phyloP scores from a whole-genome alignment of 1,284 basidiomycete species.

The Tilletia setariae region DNA sequence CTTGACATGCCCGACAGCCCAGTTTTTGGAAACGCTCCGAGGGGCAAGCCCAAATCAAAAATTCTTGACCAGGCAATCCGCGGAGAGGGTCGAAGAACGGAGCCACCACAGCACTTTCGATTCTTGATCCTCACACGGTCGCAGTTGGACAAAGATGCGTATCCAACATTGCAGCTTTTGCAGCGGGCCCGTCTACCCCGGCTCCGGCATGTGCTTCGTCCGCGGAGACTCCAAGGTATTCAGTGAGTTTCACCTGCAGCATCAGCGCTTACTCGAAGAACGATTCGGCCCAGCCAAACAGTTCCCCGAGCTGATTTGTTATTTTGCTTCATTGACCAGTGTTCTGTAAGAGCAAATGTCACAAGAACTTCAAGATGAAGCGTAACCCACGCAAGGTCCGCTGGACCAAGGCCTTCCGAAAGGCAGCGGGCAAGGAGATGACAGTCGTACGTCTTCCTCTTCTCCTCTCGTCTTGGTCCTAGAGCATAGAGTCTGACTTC shows the following conservation, averaged over 20 bases:
- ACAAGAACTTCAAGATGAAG: constrained; percentile 78
- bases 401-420: constrained; percentile 99
- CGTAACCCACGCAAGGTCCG: constrained; percentile 97
- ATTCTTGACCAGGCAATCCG: too few species aligned
- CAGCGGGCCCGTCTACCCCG: constrained; percentile 89
- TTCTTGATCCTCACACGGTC: too few species aligned
- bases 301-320: too few species aligned
- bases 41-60: too few species aligned
- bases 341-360: constrained; percentile 54
- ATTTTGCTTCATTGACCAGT: constrained; percentile 13
- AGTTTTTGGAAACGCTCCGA: too few species aligned
- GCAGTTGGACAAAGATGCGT: constrained; percentile 36
- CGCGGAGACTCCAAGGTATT: constrained; percentile 52
- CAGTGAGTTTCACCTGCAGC: constrained; percentile 59
- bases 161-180: constrained; percentile 63
- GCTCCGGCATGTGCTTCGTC: constrained; percentile 62
- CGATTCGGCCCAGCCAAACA: too few species aligned
- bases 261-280: too few species aligned
- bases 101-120: too few species aligned
- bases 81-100: too few species aligned
- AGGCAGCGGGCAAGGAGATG: constrained; percentile 99
- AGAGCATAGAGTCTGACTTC: neutral
- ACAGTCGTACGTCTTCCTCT: constrained; percentile 62
- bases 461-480: constrained; percentile 10
- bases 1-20: too few species aligned